Conservation (phyloP, 2,329 filamentous ascomycete genomes). For the Aspergillus sp. region DNA sequence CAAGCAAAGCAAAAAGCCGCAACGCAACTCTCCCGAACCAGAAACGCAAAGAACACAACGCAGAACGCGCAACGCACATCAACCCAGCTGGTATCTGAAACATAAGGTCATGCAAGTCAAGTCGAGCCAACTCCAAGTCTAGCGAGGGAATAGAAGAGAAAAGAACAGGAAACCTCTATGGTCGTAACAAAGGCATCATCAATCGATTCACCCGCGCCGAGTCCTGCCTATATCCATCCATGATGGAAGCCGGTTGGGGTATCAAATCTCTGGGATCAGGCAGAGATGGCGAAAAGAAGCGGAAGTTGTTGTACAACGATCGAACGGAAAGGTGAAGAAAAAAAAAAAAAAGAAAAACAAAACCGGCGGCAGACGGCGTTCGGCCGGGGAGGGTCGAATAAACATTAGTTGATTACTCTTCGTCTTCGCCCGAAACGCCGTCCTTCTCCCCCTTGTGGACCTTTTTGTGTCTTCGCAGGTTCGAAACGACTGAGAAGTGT, state of each 20-base stretch:
- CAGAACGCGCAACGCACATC: too few relatives aligned
- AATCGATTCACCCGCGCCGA: background rate
- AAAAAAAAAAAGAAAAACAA: slow-evolving; percentile 14
- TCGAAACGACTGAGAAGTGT: slow-evolving; percentile 95
- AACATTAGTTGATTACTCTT: slow-evolving; percentile 28
- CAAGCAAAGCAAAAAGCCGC: too few relatives aligned
- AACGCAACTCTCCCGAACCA: too few relatives aligned
- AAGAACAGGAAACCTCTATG: slow-evolving; percentile 21
- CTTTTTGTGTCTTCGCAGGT: slow-evolving; percentile 87
- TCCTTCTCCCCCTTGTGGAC: slow-evolving; percentile 67
- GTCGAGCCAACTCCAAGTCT: too few relatives aligned
- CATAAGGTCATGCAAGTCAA: too few relatives aligned
- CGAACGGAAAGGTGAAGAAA: slow-evolving; percentile 7
- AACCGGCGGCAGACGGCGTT: slow-evolving; percentile 6
- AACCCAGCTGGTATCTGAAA: too few relatives aligned
- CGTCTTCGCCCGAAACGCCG: slow-evolving; percentile 30
- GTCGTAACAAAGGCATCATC: slow-evolving; percentile 22
- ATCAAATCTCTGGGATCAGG: slow-evolving; percentile 17
- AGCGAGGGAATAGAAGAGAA: too few relatives aligned
- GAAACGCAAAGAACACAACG: too few relatives aligned
- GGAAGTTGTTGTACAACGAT: slow-evolving; percentile 2
- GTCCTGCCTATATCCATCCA: background rate
- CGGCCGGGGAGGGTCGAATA: slow-evolving; percentile 6
- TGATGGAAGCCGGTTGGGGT: slow-evolving; percentile 14
- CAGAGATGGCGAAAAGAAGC: slow-evolving; percentile 14